Evolutionary conservation across 306 rosid species (phyloP), one percentile per base, ranked within the genome.

Genomic region (Gynostemma pentaphyllum): DNA sequence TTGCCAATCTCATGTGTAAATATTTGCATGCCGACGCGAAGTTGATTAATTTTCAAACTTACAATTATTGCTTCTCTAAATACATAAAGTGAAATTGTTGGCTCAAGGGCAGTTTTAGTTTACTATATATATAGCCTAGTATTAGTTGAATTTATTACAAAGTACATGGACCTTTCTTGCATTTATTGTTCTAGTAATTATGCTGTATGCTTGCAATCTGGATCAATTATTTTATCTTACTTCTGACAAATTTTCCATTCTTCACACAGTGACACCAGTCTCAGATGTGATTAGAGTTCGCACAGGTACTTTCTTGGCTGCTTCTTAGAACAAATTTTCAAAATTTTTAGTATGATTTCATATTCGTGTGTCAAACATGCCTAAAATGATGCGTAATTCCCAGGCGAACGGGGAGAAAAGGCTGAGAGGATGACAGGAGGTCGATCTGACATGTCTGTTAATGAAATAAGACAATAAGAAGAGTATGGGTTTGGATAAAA

Each of bases 341-440:
- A 41, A 47, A 64, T 39, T 15, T 41, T 13, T 18, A 57, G 21
- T 45, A 2, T n/a, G 3, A 15, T 63, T 45, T 45, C 1, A 44
- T 5, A 1, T 61, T 61, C 12, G 13, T n/a, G 2, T 52, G 27
- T n/a, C n/a, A n/a, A n/a, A 12, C 18, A 39, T 13, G 34, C 0
- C 14, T 41, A 19, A 39, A 12, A 47, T 26, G 73, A 24, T 21
- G 14, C 5, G 16, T 64, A 65, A 32, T 52, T 75, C 57, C 55
- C 82, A 92, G 95, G 95, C 15, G 96, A 92, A 72, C 95, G 95
- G 4, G 96, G 95, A 50, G 88, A 88, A 49, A 51, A 42, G 61
- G 98, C 94, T 0, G 96, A 86, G 79, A 82, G 78, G 76, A 92
- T 92, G 96, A 71, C 76, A 0, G 96, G 96, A 39, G 95, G 94